A percentile compares a stretch with the other conserved stretches of the same genome.
These are phyloP conservation scores for Anaeromyces robustus DNA, from an alignment of 192 early-diverging fungal genomes.

Conservation along the genomic window DNA sequence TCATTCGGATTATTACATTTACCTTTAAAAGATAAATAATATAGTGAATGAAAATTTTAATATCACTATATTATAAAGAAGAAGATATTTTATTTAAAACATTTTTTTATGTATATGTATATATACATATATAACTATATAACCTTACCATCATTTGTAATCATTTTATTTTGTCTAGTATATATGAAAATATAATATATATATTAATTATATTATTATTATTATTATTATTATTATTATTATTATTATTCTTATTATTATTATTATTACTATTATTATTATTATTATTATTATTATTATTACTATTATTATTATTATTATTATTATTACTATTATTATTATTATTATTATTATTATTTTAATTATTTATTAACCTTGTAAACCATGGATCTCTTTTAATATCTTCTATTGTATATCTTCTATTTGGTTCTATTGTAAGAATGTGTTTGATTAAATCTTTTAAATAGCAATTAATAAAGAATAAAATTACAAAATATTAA, in stretches of 20 bases:
- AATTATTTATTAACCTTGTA: slow-evolving; percentile 12
- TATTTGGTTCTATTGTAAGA: slow-evolving; percentile 21
- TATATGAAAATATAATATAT: too few relatives aligned
- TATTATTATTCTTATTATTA: not conserved
- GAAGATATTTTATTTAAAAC: too few relatives aligned
- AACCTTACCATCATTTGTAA: too few relatives aligned
- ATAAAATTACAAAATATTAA: not conserved
- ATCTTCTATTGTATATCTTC: slow-evolving; percentile 21
- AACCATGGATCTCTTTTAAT: slow-evolving; percentile 35
- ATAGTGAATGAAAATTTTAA: not conserved
- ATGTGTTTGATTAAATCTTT: slow-evolving; percentile 26
- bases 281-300: too few relatives aligned
- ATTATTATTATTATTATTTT: not conserved
- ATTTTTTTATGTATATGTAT: too few relatives aligned
- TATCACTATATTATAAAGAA: too few relatives aligned
- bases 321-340: not conserved
- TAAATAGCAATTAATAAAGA: not conserved
- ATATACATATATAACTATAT: too few relatives aligned
- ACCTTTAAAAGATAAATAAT: slow-evolving; percentile 2
- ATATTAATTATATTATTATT: not conserved
- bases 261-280: too few relatives aligned
- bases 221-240: not conserved
- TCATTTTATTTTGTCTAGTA: slow-evolving; percentile 26
- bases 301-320: not conserved
- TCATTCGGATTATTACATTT: slow-evolving; percentile 34